Percentiles rank a stretch among this genome's conserved stretches.
These are phyloP conservation scores for Vigna unguiculata DNA, from an alignment of 306 rosid genomes.

Conservation along the genomic window DNA sequence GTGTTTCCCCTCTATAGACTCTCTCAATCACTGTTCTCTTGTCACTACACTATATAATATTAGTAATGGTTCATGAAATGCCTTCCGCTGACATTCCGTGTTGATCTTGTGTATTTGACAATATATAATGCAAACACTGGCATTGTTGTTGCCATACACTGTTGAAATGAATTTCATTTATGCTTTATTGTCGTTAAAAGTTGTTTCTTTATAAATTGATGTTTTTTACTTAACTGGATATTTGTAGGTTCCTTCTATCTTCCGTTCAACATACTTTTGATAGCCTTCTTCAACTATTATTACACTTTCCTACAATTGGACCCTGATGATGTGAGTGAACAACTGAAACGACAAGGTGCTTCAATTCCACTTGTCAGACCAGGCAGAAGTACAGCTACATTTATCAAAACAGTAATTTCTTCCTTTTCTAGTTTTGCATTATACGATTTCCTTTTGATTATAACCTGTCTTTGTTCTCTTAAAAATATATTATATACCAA, in stretches of 20 bases:
- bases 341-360: conserved; percentile 96
- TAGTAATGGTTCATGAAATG: conserved; percentile 27
- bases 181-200: conserved; percentile 16
- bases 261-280: conserved; percentile 84
- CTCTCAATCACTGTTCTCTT: too few relatives aligned
- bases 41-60: background rate
- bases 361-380: conserved; percentile 96
- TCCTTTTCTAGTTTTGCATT: conserved; percentile 22
- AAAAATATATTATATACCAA: background rate
- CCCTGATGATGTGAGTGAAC: conserved; percentile 96
- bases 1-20: too few relatives aligned
- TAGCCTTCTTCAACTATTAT: conserved; percentile 97
- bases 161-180: conserved; percentile 13
- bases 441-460: conserved; percentile 8
- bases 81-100: background rate
- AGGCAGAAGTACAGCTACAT: conserved; percentile 85
- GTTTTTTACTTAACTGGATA: conserved; percentile 37
- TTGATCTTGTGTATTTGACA: conserved; percentile 24
- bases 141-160: background rate
- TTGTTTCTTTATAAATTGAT: conserved; percentile 28
- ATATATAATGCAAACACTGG: background rate
- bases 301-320: conserved; percentile 97
- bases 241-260: conserved; percentile 86
- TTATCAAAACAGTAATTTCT: conserved; percentile 74
- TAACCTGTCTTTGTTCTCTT: conserved; percentile 1